Conservation (phyloP, 73 alveolate genomes). For the Blepharisma japonicum region DNA sequence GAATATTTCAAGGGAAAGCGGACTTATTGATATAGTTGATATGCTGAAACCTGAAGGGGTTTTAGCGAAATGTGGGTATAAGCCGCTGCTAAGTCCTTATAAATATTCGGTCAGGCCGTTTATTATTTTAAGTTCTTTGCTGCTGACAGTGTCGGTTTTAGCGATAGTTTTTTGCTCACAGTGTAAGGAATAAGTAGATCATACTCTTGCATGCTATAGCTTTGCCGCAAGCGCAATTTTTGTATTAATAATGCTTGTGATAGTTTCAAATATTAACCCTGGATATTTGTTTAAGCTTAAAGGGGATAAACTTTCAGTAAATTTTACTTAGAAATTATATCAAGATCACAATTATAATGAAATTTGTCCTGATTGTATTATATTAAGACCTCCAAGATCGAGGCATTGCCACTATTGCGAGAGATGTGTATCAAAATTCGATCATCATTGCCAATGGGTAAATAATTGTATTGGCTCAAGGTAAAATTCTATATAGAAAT, state of each 20-base stretch:
- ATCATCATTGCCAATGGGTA: slow-evolving; percentile 44
- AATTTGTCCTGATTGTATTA: slow-evolving; percentile 35
- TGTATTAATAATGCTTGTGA: background rate
- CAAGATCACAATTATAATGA: background rate
- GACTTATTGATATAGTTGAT: slow-evolving; percentile 11
- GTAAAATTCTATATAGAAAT: background rate
- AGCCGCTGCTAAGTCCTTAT: slow-evolving; percentile 7
- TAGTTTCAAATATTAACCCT: slow-evolving; percentile 3
- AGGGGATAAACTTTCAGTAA: background rate
- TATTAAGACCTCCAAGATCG: slow-evolving; percentile 32
- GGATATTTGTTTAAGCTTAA: slow-evolving; percentile 6
- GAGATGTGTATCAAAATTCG: slow-evolving; percentile 40
- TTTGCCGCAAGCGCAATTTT: background rate
- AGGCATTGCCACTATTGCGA: slow-evolving; percentile 40
- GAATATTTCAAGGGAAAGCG: slow-evolving; percentile 39
- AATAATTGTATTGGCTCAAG: slow-evolving; percentile 40
- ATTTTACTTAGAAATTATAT: background rate
- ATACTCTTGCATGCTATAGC: background rate
- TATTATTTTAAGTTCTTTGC: background rate
- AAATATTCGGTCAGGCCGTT: background rate
- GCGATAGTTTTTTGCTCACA: background rate
- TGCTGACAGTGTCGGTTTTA: background rate
- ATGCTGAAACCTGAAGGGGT: slow-evolving; percentile 28
- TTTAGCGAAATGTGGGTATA: background rate
- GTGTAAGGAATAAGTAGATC: background rate